Percentiles rank a stretch among this genome's conserved stretches.
phyloP scores from a whole-genome alignment of 768 basidiomycete genomes.

The Amanita phalloides region DNA sequence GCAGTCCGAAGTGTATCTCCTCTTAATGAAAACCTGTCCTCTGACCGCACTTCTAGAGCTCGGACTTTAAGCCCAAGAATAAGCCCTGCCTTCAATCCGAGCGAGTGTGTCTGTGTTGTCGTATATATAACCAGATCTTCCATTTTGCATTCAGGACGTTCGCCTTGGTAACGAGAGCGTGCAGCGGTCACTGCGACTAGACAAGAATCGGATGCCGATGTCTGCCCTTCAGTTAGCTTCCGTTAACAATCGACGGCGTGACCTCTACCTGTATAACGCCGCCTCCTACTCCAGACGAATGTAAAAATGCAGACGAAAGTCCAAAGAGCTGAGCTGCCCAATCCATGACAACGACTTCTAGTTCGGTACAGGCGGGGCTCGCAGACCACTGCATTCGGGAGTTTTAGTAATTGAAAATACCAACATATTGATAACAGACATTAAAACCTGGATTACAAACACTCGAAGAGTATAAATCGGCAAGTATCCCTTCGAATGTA shows the following conservation, averaged over 20 bases:
- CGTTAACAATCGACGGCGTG: not conserved
- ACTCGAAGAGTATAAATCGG: constrained; percentile 70
- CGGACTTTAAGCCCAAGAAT: constrained; percentile 74
- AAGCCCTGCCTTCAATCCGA: constrained; percentile 67
- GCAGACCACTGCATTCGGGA: constrained; percentile 56
- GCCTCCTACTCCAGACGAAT: constrained; percentile 60
- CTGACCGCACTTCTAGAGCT: constrained; percentile 50
- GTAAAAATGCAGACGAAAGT: constrained; percentile 54
- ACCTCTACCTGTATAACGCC: constrained; percentile 64
- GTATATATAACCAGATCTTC: constrained; percentile 78
- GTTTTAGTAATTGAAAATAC: not conserved
- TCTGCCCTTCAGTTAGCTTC: constrained; percentile 28
- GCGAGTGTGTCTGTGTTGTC: constrained; percentile 84
- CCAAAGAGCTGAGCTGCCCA: constrained; percentile 84
- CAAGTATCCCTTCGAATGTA: constrained; percentile 76
- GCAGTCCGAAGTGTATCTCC: constrained; percentile 50
- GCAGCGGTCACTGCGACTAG: constrained; percentile 76
- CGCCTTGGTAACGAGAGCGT: constrained; percentile 43
- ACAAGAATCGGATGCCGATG: constrained; percentile 76
- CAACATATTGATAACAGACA: constrained; percentile 27
- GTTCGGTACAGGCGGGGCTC: constrained; percentile 86
- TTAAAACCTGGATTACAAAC: constrained; percentile 84
- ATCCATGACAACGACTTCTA: constrained; percentile 82
- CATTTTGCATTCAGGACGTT: constrained; percentile 34
- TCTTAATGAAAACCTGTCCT: constrained; percentile 59